Conservation (phyloP, 352 stramenopile species). For the Detonula confervacea region DNA sequence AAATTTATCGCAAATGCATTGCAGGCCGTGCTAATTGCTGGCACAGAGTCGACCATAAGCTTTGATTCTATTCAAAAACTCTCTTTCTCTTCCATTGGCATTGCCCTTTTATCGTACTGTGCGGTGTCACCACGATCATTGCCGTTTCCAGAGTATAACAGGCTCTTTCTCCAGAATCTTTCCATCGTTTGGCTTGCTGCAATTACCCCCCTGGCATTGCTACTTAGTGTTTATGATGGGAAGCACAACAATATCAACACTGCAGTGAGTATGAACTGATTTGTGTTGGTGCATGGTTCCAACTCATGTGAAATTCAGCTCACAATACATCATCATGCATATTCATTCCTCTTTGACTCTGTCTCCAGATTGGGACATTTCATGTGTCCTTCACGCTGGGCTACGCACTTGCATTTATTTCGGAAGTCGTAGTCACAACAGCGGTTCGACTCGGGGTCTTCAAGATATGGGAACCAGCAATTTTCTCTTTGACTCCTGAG, state of each 20-base stretch:
- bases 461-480: conserved; percentile 67
- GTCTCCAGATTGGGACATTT: conserved; percentile 64
- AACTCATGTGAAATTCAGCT: too few species aligned
- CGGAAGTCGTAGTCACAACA: conserved; percentile 77
- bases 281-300: too few species aligned
- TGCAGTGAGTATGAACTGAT: conserved; percentile 32
- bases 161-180: conserved; percentile 77
- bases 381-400: conserved; percentile 74
- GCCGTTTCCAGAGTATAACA: conserved; percentile 71
- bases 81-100: conserved; percentile 41
- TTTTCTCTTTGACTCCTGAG: conserved; percentile 70
- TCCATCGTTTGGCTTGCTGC: conserved; percentile 49
- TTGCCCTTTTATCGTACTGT: conserved; percentile 57
- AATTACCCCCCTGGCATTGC: conserved; percentile 57
- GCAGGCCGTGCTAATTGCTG: conserved; percentile 40
- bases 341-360: conserved; percentile 30
- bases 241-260: conserved; percentile 65
- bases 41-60: conserved; percentile 44
- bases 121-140: conserved; percentile 73
- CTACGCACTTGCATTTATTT: conserved; percentile 68
- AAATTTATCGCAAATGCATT: background rate
- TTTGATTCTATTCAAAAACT: conserved; percentile 79
- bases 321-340: background rate
- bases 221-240: conserved; percentile 62
- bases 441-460: conserved; percentile 75